Base-by-base conservation (phyloP, 1,284 basidiomycete genomes). In the Puccinia coronata region DNA sequence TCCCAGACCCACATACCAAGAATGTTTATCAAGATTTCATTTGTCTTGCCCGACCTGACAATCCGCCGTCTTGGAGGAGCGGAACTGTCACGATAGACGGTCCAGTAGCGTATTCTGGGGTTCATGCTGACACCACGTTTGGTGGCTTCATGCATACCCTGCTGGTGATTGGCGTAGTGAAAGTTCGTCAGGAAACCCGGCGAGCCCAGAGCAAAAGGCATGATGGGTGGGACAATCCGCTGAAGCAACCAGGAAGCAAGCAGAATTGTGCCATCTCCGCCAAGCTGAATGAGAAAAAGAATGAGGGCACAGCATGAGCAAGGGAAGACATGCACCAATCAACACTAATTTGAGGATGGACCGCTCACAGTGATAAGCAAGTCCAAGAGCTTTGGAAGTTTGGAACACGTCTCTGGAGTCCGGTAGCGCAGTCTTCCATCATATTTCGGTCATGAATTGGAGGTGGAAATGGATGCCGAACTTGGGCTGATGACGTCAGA, bases 231-330 rank as follows among this genome's bases (percentile, higher is more conserved):
- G 18, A 99, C 97, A 85, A 98, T 95, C 83, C 92, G 91, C 86
- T 99, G 97, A 89, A 99, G 99, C 49, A 99, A 89, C 97, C 97
- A 99, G 4, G 97, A 99, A 8, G 97, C 98, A 88, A 98, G 99
- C 28, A 99, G 90, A 0, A 99, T 96, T 0, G 97, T 99, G 16
- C 97, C 97, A 86, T 99, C 97, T 23, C 97, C 97, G 65, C 97
- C 97, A 82, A 80, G 77, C 76, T 80, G 49, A n/a, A 67, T n/a
- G n/a, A n/a, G n/a, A n/a, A n/a, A n/a, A n/a, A n/a, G n/a, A n/a
- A n/a, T n/a, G n/a, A n/a, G n/a, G n/a, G n/a, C n/a, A n/a, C n/a
- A n/a, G n/a, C n/a, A n/a, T n/a, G n/a, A n/a, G n/a, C n/a, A n/a
- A n/a, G n/a, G n/a, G n/a, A n/a, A n/a, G n/a, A n/a, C n/a, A n/a